Evolutionary conservation across 768 basidiomycete genomes (phyloP).

Genomic region (Rickenella mellea): DNA sequence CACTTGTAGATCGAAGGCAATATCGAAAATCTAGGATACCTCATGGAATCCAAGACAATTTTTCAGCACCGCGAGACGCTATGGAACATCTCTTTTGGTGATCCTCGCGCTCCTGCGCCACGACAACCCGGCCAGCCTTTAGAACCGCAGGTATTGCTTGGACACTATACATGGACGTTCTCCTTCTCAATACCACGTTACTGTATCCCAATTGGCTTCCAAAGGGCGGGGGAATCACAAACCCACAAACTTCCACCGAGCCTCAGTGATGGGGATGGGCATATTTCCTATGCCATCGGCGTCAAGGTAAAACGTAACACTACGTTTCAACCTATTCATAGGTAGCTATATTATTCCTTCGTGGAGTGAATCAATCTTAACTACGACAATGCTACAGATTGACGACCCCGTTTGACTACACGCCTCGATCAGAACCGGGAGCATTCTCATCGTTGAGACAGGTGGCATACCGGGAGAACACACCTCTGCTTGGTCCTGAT

Average conservation of each 20-base stretch:
- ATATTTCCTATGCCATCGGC: no score
- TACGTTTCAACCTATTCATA: no score
- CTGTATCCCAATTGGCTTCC: no score
- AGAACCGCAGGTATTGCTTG: slow-evolving; percentile 11
- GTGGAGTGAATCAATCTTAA: neutral
- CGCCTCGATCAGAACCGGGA: neutral
- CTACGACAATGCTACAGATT: neutral
- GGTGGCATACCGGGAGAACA: neutral
- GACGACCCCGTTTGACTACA: neutral
- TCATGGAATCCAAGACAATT: no score
- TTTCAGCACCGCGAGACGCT: no score
- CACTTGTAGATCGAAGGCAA: no score
- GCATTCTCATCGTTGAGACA: neutral
- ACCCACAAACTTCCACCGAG: neutral
- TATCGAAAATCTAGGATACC: no score
- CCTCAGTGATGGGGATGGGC: no score
- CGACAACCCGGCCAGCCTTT: no score
- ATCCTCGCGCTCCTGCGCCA: neutral
- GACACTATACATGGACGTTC: slow-evolving; percentile 10
- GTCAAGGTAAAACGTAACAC: no score
- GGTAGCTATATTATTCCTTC: no score
- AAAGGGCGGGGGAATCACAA: no score
- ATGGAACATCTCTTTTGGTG: neutral
- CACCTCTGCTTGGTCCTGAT: neutral
- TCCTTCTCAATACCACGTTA: slow-evolving; percentile 9